Percentiles rank a stretch among this genome's conserved stretches.
These are phyloP conservation scores for Bassia scoparia DNA, from an alignment of 148 eudicot genomes.

Conservation along the genomic window DNA sequence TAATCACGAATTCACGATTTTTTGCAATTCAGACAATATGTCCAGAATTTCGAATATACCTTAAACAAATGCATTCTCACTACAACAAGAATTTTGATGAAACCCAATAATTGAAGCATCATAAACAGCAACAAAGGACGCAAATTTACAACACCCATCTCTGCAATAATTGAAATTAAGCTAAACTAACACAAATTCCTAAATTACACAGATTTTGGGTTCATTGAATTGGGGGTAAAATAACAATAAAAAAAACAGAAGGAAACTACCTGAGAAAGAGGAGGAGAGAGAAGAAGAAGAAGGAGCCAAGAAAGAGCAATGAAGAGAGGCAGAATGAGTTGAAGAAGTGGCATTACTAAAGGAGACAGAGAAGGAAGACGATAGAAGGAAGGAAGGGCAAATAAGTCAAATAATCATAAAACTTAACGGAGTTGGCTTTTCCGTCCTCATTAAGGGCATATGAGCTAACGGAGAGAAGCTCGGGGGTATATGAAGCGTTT, in stretches of 20 bases:
- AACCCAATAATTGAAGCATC: background rate
- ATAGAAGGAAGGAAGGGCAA: too few species aligned
- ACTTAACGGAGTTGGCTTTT: too few species aligned
- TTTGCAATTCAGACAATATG: too few species aligned
- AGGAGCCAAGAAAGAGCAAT: slow-evolving; percentile 33
- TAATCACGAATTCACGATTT: too few species aligned
- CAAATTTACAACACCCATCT: background rate
- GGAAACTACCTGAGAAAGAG: slow-evolving; percentile 33
- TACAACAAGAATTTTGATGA: background rate
- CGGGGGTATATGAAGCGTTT: too few species aligned
- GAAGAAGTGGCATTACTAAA: slow-evolving; percentile 11
- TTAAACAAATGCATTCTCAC: background rate
- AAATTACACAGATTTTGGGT: background rate
- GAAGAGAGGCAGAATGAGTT: slow-evolving; percentile 26
- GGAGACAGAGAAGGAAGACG: too few species aligned
- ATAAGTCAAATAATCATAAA: too few species aligned
- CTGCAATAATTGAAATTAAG: background rate
- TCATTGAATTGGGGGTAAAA: background rate
- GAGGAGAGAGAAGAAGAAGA: slow-evolving; percentile 34
- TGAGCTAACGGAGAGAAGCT: too few species aligned
- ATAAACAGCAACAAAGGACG: background rate
- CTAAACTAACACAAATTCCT: background rate
- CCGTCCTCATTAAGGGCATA: too few species aligned
- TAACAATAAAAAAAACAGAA: background rate
- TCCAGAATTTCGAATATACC: background rate